A percentile compares a stretch with the other conserved stretches of the same genome.
These are phyloP conservation scores for Casuarina cunninghamiana DNA, from an alignment of 306 rosid genomes.

Conservation along the genomic window DNA sequence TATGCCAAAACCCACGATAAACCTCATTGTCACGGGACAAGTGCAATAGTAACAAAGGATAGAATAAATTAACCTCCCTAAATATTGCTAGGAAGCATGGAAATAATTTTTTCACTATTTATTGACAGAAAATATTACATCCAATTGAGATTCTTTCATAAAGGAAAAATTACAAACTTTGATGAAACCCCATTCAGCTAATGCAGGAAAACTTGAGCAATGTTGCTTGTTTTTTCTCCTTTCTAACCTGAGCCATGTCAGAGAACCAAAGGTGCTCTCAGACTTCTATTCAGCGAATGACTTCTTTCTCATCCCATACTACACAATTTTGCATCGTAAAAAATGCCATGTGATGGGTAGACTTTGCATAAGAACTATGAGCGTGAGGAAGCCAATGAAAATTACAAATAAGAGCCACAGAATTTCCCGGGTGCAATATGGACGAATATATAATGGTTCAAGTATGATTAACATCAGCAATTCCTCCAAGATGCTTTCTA, in stretches of 20 bases:
- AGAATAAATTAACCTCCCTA: too few relatives aligned
- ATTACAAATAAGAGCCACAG: not conserved
- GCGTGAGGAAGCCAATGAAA: not conserved
- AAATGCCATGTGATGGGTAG: not conserved
- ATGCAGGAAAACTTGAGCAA: not conserved
- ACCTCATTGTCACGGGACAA: too few relatives aligned
- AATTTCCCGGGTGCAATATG: constrained; percentile 2
- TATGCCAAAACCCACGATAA: too few relatives aligned
- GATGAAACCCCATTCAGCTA: too few relatives aligned
- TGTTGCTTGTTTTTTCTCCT: too few relatives aligned
- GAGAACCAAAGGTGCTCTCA: not conserved
- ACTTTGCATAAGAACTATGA: not conserved
- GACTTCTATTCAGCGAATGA: not conserved
- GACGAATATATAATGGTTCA: constrained; percentile 12
- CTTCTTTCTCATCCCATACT: not conserved
- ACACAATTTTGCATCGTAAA: not conserved
- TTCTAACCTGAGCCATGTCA: not conserved
- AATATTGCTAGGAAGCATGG: too few relatives aligned
- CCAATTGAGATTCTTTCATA: too few relatives aligned
- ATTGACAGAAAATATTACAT: too few relatives aligned
- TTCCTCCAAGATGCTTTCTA: constrained; percentile 51
- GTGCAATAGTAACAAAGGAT: too few relatives aligned
- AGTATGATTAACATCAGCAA: constrained; percentile 49
- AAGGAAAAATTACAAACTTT: too few relatives aligned
- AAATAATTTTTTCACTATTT: too few relatives aligned